phyloP scores from a whole-genome alignment of 1,284 basidiomycete genomes.

The Moesziomyces parantarcticus region DNA sequence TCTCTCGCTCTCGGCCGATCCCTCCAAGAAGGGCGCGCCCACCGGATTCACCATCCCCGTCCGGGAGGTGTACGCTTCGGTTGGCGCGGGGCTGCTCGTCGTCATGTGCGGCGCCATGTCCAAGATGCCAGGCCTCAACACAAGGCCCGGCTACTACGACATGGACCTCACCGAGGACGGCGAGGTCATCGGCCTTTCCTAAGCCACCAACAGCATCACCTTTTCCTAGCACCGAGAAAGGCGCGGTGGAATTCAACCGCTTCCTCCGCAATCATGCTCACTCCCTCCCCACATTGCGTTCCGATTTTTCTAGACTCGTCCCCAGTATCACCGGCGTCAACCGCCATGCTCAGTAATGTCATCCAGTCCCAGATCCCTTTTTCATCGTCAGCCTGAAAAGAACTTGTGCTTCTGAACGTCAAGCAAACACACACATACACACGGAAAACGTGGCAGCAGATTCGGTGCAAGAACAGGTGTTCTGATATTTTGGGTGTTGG shows the following conservation, averaged over 20 bases:
- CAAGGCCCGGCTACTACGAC: conserved; percentile 78
- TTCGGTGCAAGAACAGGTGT: conserved; percentile 41
- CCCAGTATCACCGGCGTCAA: no score
- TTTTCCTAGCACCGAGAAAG: no score
- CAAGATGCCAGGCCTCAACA: conserved; percentile 96
- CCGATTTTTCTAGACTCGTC: no score
- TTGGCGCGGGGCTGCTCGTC: conserved; percentile 95
- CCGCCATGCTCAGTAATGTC: no score
- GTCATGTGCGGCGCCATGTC: conserved; percentile 77
- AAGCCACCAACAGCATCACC: background rate
- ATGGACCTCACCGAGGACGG: conserved; percentile 67
- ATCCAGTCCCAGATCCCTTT: no score
- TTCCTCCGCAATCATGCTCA: no score
- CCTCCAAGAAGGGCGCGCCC: conserved; percentile 59
- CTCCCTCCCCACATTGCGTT: no score
- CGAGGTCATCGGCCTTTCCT: conserved; percentile 68
- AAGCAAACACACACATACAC: no score
- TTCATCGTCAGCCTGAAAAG: no score
- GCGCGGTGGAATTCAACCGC: no score
- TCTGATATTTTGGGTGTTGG: conserved; percentile 44
- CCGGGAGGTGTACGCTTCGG: conserved; percentile 85
- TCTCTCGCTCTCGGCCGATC: conserved; percentile 61
- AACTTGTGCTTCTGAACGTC: no score
- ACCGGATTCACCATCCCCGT: conserved; percentile 86
- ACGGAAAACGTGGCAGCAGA: no score